Percentiles rank a stretch among this genome's conserved stretches.
Evolutionary conservation across 2,329 filamentous ascomycete species (phyloP).

Genomic region (Trichoderma polysporum): DNA sequence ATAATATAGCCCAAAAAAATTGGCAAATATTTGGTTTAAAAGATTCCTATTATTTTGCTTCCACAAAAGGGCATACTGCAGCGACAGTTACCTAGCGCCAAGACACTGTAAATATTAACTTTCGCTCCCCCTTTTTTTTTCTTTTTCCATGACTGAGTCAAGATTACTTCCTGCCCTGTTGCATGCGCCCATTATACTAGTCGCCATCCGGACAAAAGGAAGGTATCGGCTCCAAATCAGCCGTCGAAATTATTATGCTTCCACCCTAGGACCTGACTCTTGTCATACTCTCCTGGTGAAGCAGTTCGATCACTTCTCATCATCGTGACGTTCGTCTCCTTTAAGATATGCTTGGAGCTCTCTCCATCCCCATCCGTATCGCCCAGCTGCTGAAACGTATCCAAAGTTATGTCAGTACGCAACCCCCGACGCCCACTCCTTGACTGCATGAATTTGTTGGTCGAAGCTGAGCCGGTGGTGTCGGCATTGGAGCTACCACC

Average conservation of each 20-base stretch:
- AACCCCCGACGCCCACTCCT: not conserved
- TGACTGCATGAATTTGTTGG: constrained; percentile 1
- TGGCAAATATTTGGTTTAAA: too few species aligned
- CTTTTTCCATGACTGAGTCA: too few species aligned
- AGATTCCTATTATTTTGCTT: too few species aligned
- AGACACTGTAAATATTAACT: too few species aligned
- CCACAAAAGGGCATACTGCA: too few species aligned
- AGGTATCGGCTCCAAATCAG: not conserved
- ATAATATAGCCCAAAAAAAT: too few species aligned
- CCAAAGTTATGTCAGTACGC: not conserved
- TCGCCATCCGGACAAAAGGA: not conserved
- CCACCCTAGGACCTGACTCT: constrained; percentile 4
- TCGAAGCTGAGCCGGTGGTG: not conserved
- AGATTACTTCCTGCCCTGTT: too few species aligned
- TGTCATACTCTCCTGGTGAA: constrained; percentile 6
- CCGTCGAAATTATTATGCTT: not conserved
- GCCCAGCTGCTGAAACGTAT: constrained; percentile 8
- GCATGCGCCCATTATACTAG: too few species aligned
- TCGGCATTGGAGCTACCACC: not conserved
- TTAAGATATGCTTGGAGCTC: constrained; percentile 12
- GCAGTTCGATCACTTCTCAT: not conserved
- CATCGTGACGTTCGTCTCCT: constrained; percentile 12
- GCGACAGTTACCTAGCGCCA: too few species aligned
- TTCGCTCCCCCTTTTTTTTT: too few species aligned
- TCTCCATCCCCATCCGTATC: constrained; percentile 11